These are phyloP conservation scores for Rhododendron ovatum DNA, from an alignment of 148 eudicot genomes.

Conservation along the genomic window DNA sequence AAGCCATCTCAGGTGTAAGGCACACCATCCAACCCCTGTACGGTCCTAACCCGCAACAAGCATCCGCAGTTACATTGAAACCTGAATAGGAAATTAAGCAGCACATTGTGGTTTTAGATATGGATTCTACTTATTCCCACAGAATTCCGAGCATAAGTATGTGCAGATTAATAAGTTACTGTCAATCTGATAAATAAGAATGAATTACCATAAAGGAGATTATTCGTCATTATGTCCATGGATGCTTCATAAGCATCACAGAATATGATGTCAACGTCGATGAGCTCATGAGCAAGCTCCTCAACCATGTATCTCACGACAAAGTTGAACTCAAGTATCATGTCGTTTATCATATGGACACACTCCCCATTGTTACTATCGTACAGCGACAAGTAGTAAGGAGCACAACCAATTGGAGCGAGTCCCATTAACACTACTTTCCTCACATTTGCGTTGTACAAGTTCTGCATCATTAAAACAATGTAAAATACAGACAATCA, in stretches of 20 bases:
- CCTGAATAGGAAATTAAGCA: constrained; percentile 33
- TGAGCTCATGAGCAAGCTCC: constrained; percentile 56
- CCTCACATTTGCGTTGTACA: constrained; percentile 58
- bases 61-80: constrained; percentile 52
- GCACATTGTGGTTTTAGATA: neutral
- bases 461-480: constrained; percentile 40
- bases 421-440: constrained; percentile 82
- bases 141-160: too few species aligned
- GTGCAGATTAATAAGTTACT: too few species aligned
- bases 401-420: constrained; percentile 93
- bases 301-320: constrained; percentile 59
- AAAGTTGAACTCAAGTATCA: constrained; percentile 81
- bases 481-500: neutral
- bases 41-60: constrained; percentile 87
- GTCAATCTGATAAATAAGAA: neutral
- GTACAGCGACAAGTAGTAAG: constrained; percentile 72
- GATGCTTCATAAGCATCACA: constrained; percentile 75
- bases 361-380: constrained; percentile 67
- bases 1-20: constrained; percentile 78
- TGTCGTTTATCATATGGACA: constrained; percentile 64
- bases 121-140: neutral
- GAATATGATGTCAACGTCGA: constrained; percentile 52
- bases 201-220: constrained; percentile 45
- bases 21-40: constrained; percentile 79
- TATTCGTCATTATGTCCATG: constrained; percentile 68